Conservation (phyloP, 2,329 filamentous ascomycete genomes). For the Canariomyces notabilis region DNA sequence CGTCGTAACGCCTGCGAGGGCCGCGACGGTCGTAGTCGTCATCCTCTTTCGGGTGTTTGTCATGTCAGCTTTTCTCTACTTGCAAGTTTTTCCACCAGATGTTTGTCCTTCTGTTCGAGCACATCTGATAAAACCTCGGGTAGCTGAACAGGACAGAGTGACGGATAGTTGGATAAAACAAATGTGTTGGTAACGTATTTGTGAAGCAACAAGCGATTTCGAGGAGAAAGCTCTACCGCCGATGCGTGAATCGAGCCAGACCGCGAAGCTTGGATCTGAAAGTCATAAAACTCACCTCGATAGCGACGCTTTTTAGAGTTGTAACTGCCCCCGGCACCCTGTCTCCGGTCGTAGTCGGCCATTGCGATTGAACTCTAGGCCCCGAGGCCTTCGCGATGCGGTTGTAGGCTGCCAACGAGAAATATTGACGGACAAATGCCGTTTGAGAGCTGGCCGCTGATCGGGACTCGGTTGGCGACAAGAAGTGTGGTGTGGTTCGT, state of each 20-base stretch:
- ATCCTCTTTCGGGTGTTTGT: slow-evolving; percentile 39
- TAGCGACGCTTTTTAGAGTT: slow-evolving; percentile 72
- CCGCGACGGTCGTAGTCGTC: slow-evolving; percentile 71
- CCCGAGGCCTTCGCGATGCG: not conserved
- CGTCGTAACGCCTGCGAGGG: slow-evolving; percentile 62
- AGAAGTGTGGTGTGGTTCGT: not conserved
- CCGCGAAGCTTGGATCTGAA: too few species aligned
- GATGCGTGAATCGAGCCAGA: not conserved
- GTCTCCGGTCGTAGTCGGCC: slow-evolving; percentile 55
- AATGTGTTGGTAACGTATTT: not conserved
- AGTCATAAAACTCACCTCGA: slow-evolving; percentile 60
- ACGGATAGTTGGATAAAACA: not conserved
- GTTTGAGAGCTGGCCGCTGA: not conserved
- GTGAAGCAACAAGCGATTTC: not conserved
- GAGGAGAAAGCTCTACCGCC: not conserved
- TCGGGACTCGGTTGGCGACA: not conserved
- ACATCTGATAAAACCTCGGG: too few species aligned
- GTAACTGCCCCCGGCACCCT: slow-evolving; percentile 44
- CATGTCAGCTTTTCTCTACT: not conserved
- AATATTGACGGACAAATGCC: not conserved
- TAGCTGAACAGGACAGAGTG: not conserved
- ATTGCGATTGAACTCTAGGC: slow-evolving; percentile 30
- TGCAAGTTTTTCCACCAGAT: too few species aligned
- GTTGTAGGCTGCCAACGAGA: not conserved
- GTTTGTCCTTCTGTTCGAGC: too few species aligned